These are phyloP conservation scores for Scytalidium lignicola DNA, from an alignment of 2,329 filamentous ascomycete species.

Conservation along the genomic window DNA sequence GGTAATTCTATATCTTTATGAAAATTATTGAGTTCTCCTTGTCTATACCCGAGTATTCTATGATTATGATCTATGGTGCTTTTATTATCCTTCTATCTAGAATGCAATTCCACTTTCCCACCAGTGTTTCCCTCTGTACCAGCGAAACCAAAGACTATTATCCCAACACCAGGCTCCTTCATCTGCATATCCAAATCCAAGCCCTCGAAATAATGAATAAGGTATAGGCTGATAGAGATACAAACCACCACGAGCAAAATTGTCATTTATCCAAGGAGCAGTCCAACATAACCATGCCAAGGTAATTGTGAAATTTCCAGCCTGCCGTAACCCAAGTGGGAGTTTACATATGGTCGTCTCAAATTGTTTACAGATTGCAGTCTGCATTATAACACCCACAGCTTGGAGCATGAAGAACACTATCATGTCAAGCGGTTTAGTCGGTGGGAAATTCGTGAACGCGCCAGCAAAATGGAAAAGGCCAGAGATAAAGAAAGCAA, in stretches of 20 bases:
- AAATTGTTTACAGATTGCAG: conserved; percentile 31
- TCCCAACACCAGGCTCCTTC: conserved; percentile 67
- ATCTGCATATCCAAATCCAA: conserved; percentile 57
- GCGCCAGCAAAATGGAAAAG: conserved; percentile 68
- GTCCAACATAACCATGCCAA: conserved; percentile 65
- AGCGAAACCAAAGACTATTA: conserved; percentile 40
- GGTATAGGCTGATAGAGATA: conserved; percentile 84
- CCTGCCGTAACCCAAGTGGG: conserved; percentile 42
- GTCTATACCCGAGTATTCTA: too few relatives aligned
- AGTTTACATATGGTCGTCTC: conserved; percentile 28
- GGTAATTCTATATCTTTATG: too few relatives aligned
- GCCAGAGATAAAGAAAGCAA: conserved; percentile 63
- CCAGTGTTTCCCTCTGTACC: conserved; percentile 60
- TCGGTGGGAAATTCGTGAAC: conserved; percentile 53
- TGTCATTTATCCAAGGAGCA: conserved; percentile 62
- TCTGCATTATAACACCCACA: conserved; percentile 60
- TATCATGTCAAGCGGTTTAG: conserved; percentile 47
- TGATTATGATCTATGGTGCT: too few relatives aligned
- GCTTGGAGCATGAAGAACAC: conserved; percentile 70
- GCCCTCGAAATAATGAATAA: conserved; percentile 59
- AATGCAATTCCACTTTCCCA: conserved; percentile 46
- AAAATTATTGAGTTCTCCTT: too few relatives aligned
- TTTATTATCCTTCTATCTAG: not conserved
- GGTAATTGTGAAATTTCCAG: conserved; percentile 57
- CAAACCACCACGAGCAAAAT: conserved; percentile 67